Evolutionary conservation across 306 rosid genomes (phyloP).

Genomic region (Vicia faba): DNA sequence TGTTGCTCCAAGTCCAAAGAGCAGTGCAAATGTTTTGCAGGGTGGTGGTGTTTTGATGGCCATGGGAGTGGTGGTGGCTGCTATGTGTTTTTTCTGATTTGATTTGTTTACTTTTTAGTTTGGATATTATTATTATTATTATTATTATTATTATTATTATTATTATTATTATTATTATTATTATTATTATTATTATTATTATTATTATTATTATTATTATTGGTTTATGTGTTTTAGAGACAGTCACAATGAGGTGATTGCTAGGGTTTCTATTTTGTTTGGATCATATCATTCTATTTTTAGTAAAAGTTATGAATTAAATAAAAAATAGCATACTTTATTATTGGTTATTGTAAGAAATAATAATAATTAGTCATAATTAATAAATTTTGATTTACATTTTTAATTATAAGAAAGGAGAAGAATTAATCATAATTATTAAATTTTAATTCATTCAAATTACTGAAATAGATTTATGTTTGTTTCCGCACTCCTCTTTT

Average conservation of each 20-base stretch:
- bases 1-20: conserved; percentile 74
- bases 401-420: no score
- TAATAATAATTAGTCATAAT: no score
- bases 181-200: neutral
- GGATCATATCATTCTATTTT: conserved; percentile 29
- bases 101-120: neutral
- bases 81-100: conserved; percentile 44
- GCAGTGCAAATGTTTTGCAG: conserved; percentile 44
- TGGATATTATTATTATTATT: neutral
- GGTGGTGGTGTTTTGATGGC: conserved; percentile 41
- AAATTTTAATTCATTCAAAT: no score
- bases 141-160: neutral
- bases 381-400: no score
- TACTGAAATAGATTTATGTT: no score
- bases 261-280: neutral
- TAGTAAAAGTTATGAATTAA: neutral
- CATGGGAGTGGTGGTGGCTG: conserved; percentile 40
- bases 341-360: no score
- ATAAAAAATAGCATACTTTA: no score
- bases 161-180: neutral
- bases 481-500: no score
- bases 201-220: neutral
- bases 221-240: neutral
- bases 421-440: no score
- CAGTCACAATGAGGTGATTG: conserved; percentile 9